These are phyloP conservation scores for Epithemia pelagica DNA, from an alignment of 108 stramenopile genomes.

Conservation along the genomic window DNA sequence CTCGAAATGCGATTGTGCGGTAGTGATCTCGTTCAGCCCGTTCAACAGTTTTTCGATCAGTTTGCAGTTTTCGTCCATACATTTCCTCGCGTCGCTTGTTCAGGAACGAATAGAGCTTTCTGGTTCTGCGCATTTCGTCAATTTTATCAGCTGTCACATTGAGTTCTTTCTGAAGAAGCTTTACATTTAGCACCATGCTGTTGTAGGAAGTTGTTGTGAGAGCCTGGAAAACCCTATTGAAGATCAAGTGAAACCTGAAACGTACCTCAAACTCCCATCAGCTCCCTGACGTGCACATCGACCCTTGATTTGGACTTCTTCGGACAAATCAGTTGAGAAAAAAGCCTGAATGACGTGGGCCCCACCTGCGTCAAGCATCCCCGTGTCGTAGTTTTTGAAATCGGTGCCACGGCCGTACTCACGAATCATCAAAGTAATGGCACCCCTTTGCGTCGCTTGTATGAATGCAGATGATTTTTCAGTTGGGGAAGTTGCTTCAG, in stretches of 20 bases:
- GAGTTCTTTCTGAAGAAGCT: background rate
- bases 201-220: background rate
- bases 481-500: background rate
- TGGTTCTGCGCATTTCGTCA: background rate
- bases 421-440: conserved; percentile 8
- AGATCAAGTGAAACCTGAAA: background rate
- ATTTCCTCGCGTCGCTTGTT: background rate
- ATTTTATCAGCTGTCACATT: background rate
- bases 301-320: background rate
- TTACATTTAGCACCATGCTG: conserved; percentile 11
- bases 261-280: background rate
- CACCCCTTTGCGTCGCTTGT: background rate
- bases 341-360: conserved; percentile 14
- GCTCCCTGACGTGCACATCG: background rate
- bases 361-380: conserved; percentile 10
- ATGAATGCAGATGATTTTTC: background rate
- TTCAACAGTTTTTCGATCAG: background rate
- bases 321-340: background rate
- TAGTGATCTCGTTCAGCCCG: background rate
- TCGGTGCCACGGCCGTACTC: conserved; percentile 13
- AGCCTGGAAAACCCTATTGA: background rate
- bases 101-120: conserved; percentile 7
- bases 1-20: background rate
- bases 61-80: background rate
- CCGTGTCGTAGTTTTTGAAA: conserved; percentile 1